phyloP scores from a whole-genome alignment of 257 asterid genomes.

The Penstemon barbatus region DNA sequence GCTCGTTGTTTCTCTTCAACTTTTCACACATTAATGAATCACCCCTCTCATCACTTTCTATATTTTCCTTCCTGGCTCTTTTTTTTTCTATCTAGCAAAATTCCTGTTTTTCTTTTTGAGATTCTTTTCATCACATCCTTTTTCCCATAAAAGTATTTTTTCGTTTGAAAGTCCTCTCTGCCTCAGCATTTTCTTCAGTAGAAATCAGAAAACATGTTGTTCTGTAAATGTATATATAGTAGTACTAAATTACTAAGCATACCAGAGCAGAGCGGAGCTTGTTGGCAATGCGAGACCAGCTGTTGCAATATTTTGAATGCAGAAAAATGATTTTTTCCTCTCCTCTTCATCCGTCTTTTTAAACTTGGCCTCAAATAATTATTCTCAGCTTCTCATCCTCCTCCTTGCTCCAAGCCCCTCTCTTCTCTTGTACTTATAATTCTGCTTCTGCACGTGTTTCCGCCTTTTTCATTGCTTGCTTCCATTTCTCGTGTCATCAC shows the following conservation, averaged over 20 bases:
- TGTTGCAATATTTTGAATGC: constrained; percentile 53
- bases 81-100: constrained; percentile 32
- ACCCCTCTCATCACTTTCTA: too few relatives aligned
- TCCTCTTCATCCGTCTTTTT: too few relatives aligned
- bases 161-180: constrained; percentile 3
- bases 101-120: constrained; percentile 29
- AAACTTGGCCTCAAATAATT: constrained; percentile 63
- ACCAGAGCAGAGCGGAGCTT: constrained; percentile 36
- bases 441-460: background rate
- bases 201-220: background rate
- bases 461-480: background rate
- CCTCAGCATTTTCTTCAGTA: constrained; percentile 32
- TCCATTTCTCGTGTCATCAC: too few relatives aligned
- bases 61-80: background rate
- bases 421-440: constrained; percentile 41
- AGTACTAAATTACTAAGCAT: too few relatives aligned
- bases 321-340: constrained; percentile 42
- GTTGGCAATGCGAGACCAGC: constrained; percentile 64
- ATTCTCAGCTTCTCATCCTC: constrained; percentile 53
- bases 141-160: constrained; percentile 14
- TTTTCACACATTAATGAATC: constrained; percentile 14
- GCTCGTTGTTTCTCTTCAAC: background rate
- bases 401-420: constrained; percentile 64
- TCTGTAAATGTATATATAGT: too few relatives aligned
- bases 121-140: constrained; percentile 1